Base-by-base conservation (phyloP, 169 alveolate species). In the Eimeria brunetti region DNA sequence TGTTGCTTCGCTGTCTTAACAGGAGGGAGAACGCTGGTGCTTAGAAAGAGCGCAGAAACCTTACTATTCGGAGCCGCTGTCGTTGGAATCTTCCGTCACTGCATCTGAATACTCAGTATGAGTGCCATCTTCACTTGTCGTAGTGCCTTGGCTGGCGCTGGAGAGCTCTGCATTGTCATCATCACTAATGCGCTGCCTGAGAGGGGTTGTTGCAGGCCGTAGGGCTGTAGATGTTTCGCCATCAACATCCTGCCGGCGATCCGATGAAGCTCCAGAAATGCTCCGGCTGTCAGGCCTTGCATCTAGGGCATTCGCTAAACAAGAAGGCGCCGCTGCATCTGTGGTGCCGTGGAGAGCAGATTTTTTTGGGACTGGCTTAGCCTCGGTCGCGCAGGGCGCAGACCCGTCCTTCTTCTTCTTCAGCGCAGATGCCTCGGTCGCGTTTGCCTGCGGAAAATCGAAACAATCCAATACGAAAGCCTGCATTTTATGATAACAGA, bases 91-190 rank as follows among this genome's bases (percentile, higher is more conserved):
- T 41, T 86, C 81, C 83, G 75, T 58, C 18, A 38, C 64, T 44
- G 92, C 92, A 20, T 86, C 92, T 62, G 80, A 49, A n/a, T 86
- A 62, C 78, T 86, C 92, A 41, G 64, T 62, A n/a, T 24, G 62
- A 62, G 62, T 22, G 51, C 62, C 92, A 69, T 62, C 92, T 38
- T 86, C 92, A 64, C 92, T 86, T n/a, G 92, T 86, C 41, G 80
- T 62, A 51, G 78, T 62, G 92, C 51, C 92, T 86, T 62, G 81
- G 49, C 92, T 27, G 30, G 81, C 7, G 64, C 81, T 38, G 41
- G 92, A 86, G 62, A 62, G 62, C 33, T 60, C 83, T 44, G 92
- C 18, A 38, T 22, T 51, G 41, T 46, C 56, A 22, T 38, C 92
- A 58, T 36, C 67, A 49, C 16, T 11, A 24, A 62, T 14, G 62